Evolutionary conservation across 441 rosid species (phyloP).

Genomic region (Populus tomentosa): DNA sequence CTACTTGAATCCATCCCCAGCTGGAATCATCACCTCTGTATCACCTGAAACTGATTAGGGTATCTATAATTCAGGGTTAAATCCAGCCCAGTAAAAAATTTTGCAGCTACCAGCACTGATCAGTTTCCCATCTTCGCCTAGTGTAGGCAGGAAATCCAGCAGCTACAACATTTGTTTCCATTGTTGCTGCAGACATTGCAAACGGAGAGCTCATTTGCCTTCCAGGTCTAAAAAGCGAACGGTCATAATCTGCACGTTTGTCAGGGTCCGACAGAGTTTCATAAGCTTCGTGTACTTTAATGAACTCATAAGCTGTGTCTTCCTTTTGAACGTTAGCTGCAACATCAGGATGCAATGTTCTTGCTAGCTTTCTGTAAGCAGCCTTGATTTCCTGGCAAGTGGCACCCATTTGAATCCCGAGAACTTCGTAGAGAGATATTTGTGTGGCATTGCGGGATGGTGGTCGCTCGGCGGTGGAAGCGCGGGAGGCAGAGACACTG

Average conservation of each 20-base stretch:
- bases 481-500: slow-evolving; percentile 34
- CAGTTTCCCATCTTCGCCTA: slow-evolving; percentile 50
- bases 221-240: slow-evolving; percentile 21
- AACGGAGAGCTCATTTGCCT: slow-evolving; percentile 21
- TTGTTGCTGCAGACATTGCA: slow-evolving; percentile 19
- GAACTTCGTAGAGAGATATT: slow-evolving; percentile 38
- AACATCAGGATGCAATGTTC: slow-evolving; percentile 62
- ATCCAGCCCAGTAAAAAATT: neutral
- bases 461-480: slow-evolving; percentile 38
- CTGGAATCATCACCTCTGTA: neutral
- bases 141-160: slow-evolving; percentile 30
- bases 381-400: slow-evolving; percentile 53
- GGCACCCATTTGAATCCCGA: slow-evolving; percentile 54
- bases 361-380: slow-evolving; percentile 57
- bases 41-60: neutral
- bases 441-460: slow-evolving; percentile 4
- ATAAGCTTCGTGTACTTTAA: slow-evolving; percentile 26
- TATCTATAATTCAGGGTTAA: neutral
- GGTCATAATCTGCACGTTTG: slow-evolving; percentile 30
- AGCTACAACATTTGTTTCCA: slow-evolving; percentile 5
- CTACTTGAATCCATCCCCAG: slow-evolving; percentile 5
- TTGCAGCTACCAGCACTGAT: neutral
- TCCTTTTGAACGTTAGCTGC: slow-evolving; percentile 21
- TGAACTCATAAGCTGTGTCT: slow-evolving; percentile 30
- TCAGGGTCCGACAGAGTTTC: slow-evolving; percentile 27